These are phyloP conservation scores for Trichophyton verrucosum DNA, from an alignment of 2,329 filamentous ascomycete species.

Conservation along the genomic window DNA sequence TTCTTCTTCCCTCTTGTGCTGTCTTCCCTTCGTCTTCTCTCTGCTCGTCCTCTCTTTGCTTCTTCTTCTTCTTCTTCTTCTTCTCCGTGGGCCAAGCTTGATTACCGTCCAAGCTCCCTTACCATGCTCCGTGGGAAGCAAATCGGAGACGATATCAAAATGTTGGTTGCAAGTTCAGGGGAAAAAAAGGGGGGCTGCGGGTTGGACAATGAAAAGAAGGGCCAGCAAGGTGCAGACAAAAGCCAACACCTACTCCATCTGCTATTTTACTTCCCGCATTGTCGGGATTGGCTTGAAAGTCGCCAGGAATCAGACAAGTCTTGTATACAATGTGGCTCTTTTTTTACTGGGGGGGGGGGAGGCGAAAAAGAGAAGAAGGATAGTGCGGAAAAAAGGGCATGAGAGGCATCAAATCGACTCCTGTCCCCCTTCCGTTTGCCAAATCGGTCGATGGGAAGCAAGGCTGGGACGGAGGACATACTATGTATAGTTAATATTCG, in stretches of 20 bases:
- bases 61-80: neutral
- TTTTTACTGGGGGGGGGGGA: no score
- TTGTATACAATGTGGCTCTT: no score
- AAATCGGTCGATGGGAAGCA: neutral
- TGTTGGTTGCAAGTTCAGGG: neutral
- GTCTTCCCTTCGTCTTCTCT: no score
- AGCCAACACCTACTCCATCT: neutral
- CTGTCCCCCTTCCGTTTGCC: neutral
- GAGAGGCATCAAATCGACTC: neutral
- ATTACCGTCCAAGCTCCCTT: neutral
- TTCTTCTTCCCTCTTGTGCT: no score
- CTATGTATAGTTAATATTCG: neutral
- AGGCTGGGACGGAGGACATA: neutral
- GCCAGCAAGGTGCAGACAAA: neutral
- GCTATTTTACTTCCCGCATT: neutral
- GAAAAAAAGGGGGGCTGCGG: neutral
- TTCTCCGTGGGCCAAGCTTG: neutral
- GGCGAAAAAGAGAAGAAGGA: no score
- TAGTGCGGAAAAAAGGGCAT: neutral
- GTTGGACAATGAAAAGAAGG: neutral
- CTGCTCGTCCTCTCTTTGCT: neutral
- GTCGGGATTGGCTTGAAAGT: neutral
- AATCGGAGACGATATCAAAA: neutral
- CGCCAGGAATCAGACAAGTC: neutral
- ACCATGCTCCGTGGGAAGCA: neutral